Evolutionary conservation across 1,139 yeast species (phyloP), one percentile per base, ranked within the genome.

Genomic region (Candida labiduridarum): DNA sequence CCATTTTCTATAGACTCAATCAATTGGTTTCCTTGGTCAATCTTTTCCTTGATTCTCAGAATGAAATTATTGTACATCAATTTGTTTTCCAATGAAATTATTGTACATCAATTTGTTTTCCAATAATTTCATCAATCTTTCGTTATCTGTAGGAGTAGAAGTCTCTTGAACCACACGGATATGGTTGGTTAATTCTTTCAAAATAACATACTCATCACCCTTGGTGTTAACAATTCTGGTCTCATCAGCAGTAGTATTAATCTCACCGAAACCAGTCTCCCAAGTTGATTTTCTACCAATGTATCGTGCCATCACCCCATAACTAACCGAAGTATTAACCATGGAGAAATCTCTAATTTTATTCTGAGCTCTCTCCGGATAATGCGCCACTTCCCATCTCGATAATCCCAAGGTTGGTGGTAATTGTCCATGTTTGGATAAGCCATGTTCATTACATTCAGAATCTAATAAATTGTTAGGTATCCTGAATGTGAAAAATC

Each of bases 401-500:
- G 68, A 56, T 3, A 64, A 51, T 0, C 80, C 80, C 46, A 75
- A 48, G 2, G 75, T 63, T 7, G 80, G 79, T 1, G 77, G 77
- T 29, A 75, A 56, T 42, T 67, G 68, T 6, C 72, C 66, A 55
- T 76, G 80, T 11, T 59, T 59, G 4, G 63, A 60, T 38, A 73
- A 60, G 47, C 62, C 67, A 56, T 74, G 76, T 19, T 61, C 59
- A 41, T 63, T 68, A 52, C 80, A 76, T 39, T 70, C 66, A 30
- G 69, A 68, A 53, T 76, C 80, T 44, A 76, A 58, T 38, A 76
- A 62, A 47, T 65, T 64, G 22, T 69, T 68, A 2, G 80, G 80
- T 36, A 76, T 65, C 45, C 72, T 62, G 54, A 76, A 76, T 2
- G 79, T 72, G 56, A 76, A 76, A 55, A 65, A 74, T 15, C 80